Evolutionary conservation across 2,329 filamentous ascomycete genomes (phyloP), one percentile per base, ranked within the genome.

Genomic region (Phaeosphaeriaceae sp.): DNA sequence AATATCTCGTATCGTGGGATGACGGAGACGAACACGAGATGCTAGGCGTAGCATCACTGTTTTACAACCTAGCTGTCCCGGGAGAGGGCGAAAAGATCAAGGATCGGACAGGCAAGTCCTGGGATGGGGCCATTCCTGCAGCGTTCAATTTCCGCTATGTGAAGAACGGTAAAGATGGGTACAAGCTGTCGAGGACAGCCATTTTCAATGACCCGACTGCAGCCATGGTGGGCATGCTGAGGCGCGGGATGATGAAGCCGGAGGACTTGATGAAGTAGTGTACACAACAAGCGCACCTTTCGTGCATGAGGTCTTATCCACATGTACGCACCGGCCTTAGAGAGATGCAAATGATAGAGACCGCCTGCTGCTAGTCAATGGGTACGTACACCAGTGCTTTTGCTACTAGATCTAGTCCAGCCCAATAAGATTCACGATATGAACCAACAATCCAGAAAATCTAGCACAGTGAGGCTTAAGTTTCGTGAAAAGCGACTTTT

Each of bases 221-320:
- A 27, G 61, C 56, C 19, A 33, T 61, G 6, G 58, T 59, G 21
- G 49, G 11, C 1, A 63, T 63, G 58, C 13, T 63, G 51, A 63
- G 61, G 51, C 51, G 58, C 15, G 58, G 61, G 2, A 61, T 63
- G 58, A 56, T 63, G 56, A 63, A 63, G 48, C 46, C 58, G 1
- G 61, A 61, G 48, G 61, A 63, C 51, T 44, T 63, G 51, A 15
- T 63, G 13, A 61, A 63, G 51, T 63, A 56, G 40, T 36, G 13
- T 31, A 11, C 25, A 9, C 25, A 9, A 27, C 9, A 4, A 27
- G 25, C 5, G 25, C 10, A 27, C 25, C 4, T 27, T 27, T 27
- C 9, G 25, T 27, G 25, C 25, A 27, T 4, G 5, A 27, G 5
- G 25, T 5, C 25, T 27, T 27, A 9, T 36, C 3, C 13, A 36